Base-by-base conservation (phyloP, 163 green algal genomes). In the Chloromonas sp. region DNA sequence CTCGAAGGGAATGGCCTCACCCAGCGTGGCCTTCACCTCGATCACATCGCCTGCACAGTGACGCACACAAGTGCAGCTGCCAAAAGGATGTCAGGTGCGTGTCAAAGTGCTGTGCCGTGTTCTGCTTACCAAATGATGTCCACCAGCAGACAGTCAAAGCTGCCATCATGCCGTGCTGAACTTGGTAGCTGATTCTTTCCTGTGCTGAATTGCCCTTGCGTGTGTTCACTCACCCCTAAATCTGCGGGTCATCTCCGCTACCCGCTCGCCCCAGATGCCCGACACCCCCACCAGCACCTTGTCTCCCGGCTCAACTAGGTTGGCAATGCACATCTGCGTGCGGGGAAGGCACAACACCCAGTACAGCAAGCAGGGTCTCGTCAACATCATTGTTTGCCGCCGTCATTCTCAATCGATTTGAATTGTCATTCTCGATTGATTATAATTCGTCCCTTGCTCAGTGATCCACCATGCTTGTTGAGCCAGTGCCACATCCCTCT, bases 251-350 rank as follows among this genome's bases (percentile, higher is more conserved):
- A 97, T 90, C 81, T 96, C 93, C 62, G 82, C 89, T 3, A 96
- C 94, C 36, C 94, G 92, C 86, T 92, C 84, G 3, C 94, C 94
- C 92, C 92, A 94, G 86, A 94, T 92, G 84, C 86, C 89, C 14
- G 89, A 66, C 13, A 87, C 87, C 60, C 83, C 84, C 58, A 89
- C 84, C 8, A 90, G 62, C 70, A 82, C 61, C 62, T 85, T 95
- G 78, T 95, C 96, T 95, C 95, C 96, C 1, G 95, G 94, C 92
- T 99, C 96, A 80, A 99, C 86, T 83, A 98, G 89, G 91, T 98
- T 98, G 81, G 93, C 92, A 81, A 98, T 95, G 78, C 81, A 85
- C 58, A 82, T 82, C 79, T 81, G 78, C 78, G 57, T 2, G 14
- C 2, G 11, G 71, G 66, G 8, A 76, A 76, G 66, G 5, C 8